Evolutionary conservation across 1,284 basidiomycete genomes (phyloP), one percentile per base, ranked within the genome.

Genomic region (Afroboletus lepidellus): DNA sequence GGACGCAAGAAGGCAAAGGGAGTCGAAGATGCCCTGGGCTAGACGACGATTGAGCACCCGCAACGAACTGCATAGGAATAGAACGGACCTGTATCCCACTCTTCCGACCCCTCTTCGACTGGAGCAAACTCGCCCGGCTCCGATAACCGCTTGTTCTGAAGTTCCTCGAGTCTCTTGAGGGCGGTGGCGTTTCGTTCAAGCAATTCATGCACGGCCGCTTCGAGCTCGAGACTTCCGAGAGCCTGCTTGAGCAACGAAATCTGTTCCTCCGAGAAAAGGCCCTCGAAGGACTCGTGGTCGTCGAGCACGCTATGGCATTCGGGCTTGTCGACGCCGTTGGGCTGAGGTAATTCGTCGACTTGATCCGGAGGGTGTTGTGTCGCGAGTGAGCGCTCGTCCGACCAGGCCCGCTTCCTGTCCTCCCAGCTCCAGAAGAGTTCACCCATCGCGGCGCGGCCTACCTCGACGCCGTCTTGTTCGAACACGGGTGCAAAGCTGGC

Each of bases 401-500:
- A 30, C 58, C 64, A 65, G 34, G 15, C 60, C 56, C 65, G 66
- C 53, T 69, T 74, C 54, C 69, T 69, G 50, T 74, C 65, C 30
- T 74, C 72, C 52, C 71, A 69, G 57, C 68, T 66, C 65, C 74
- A 82, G 27, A 84, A 69, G 11, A 83, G 69, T 61, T 86, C 78
- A 20, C 80, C 83, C 53, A 90, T 72, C 47, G 77, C 74, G 8
- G 74, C 65, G 48, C 80, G 73, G 2, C 87, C 87, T 13, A 89
- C 69, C 60, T 87, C 80, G 37, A 79, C 76, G 9, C 83, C 83
- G 50, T 86, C 83, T 58, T 87, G 85, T 56, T 89, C 86, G 63
- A 87, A 91, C 15, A 76, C 73, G 3, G 89, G 89, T 0, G 88
- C 88, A 67, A 92, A 92, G 62, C 80, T 85, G 3, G 86, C 70